Evolutionary conservation across 2,329 filamentous ascomycete species (phyloP), one percentile per base, ranked within the genome.

Genomic region (Paramyrothecium sp.): DNA sequence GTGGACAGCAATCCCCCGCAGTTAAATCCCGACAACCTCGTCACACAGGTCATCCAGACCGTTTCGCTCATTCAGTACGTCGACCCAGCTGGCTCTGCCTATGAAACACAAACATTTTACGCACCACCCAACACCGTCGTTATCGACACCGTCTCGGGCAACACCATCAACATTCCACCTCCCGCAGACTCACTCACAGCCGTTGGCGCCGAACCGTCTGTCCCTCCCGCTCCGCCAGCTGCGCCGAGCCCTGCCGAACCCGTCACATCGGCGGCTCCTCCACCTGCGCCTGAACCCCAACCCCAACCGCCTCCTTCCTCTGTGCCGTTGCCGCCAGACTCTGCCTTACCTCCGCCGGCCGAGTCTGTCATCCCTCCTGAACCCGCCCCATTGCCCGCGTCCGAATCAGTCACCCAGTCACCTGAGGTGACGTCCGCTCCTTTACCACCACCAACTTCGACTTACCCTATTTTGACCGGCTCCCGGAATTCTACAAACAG

Each of bases 51-150:
- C 64, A 73, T 84, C 54, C 76, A 83, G 68, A 85, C 83, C 63
- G 71, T 86, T 61, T 83, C 81, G 23, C 73, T 85, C 67, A 69
- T 85, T 56, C 78, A 84, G 62, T 65, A 81, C 59, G 76, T 84
- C 60, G 80, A 85, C 69, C 70, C 71, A 50, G 66, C 69, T 49
- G 82, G 82, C 59, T 74, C 72, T 26, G 72, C 78, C 52, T 65
- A 83, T 50, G 69, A 74, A 54, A 67, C 78, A 21, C 70, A 76
- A 57, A 85, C 82, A 33, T 62, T 77, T 55, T 69, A 66, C 61
- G 71, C 73, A 46, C 61, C 72, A 50, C 67, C 76, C 41, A 69
- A 72, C 63, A 77, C 77, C 56, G 67, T 73, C 56, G 64, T 76
- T 59, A 63, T 73, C 60, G 69, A 72, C 63, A 62, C 71, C 51